phyloP scores from a whole-genome alignment of 345 rosid species.

The Gossypium thurberi region DNA sequence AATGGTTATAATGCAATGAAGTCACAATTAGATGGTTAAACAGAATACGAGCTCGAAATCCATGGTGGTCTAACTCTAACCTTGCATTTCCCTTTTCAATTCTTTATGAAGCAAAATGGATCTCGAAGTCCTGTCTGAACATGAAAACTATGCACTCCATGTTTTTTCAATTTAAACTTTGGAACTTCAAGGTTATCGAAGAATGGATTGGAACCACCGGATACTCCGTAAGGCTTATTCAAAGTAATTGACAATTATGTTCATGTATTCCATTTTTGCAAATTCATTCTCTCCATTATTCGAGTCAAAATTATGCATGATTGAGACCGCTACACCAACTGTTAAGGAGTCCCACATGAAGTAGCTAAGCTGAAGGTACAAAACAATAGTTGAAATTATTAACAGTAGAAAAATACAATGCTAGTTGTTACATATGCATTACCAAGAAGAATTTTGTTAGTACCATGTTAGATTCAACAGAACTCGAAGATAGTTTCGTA shows the following conservation, averaged over 20 bases:
- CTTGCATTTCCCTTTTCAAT: slow-evolving; percentile 74
- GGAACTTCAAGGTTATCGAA: slow-evolving; percentile 53
- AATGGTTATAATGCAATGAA: no score
- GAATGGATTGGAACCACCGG: slow-evolving; percentile 75
- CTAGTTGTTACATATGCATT: not conserved
- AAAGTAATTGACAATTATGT: slow-evolving; percentile 40
- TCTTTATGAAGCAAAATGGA: slow-evolving; percentile 46
- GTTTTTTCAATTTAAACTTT: slow-evolving; percentile 45
- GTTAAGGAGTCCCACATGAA: slow-evolving; percentile 96
- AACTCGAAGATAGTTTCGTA: slow-evolving; percentile 45
- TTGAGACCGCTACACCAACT: slow-evolving; percentile 72
- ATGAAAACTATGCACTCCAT: slow-evolving; percentile 29
- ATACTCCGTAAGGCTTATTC: slow-evolving; percentile 35
- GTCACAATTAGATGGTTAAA: no score
- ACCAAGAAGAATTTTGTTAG: no score
- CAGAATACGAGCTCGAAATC: no score
- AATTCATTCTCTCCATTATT: slow-evolving; percentile 55
- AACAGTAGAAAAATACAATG: not conserved
- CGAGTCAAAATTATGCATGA: slow-evolving; percentile 39
- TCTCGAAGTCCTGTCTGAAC: slow-evolving; percentile 47
- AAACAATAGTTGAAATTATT: not conserved
- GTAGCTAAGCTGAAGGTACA: slow-evolving; percentile 43
- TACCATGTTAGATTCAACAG: slow-evolving; percentile 56
- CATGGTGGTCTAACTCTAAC: slow-evolving; percentile 18
- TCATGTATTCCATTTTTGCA: slow-evolving; percentile 81